A percentile compares a stretch with the other conserved stretches of the same genome.
Conservation (phyloP, 805 yeast genomes). For the Millerozyma miso region DNA sequence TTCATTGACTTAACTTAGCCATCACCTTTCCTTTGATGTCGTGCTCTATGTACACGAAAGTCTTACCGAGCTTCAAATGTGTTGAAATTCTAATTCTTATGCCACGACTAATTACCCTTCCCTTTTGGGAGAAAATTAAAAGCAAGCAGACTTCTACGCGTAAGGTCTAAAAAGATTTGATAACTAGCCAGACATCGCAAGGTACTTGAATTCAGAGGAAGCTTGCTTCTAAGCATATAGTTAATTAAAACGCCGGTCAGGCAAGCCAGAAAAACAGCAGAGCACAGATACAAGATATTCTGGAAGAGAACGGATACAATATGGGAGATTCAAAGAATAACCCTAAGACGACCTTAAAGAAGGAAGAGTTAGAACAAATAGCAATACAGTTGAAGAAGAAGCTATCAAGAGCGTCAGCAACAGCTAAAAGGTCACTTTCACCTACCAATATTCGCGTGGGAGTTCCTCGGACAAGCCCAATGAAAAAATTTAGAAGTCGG, state of each 20-base stretch:
- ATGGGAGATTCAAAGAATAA: neutral
- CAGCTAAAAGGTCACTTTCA: slow-evolving; percentile 34
- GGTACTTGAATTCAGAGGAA: neutral
- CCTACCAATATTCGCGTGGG: slow-evolving; percentile 10
- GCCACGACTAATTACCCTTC: neutral
- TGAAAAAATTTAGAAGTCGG: slow-evolving; percentile 27
- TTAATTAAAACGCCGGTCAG: neutral
- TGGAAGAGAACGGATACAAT: neutral
- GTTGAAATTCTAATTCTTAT: neutral
- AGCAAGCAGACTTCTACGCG: neutral
- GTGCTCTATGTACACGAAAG: neutral
- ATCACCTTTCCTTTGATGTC: neutral
- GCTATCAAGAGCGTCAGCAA: slow-evolving; percentile 39
- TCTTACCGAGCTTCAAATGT: no score
- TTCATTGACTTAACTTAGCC: neutral
- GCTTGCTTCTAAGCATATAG: neutral
- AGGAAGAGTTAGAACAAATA: slow-evolving; percentile 42
- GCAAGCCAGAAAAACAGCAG: slow-evolving; percentile 8
- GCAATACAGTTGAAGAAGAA: slow-evolving; percentile 41
- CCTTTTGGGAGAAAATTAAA: neutral
- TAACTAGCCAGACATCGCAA: neutral
- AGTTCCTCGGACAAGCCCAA: slow-evolving; percentile 19
- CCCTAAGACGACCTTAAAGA: slow-evolving; percentile 35
- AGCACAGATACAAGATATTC: neutral
- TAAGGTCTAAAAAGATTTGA: neutral